phyloP scores from a whole-genome alignment of 2,329 filamentous ascomycete species.

The Colletotrichum siamense region DNA sequence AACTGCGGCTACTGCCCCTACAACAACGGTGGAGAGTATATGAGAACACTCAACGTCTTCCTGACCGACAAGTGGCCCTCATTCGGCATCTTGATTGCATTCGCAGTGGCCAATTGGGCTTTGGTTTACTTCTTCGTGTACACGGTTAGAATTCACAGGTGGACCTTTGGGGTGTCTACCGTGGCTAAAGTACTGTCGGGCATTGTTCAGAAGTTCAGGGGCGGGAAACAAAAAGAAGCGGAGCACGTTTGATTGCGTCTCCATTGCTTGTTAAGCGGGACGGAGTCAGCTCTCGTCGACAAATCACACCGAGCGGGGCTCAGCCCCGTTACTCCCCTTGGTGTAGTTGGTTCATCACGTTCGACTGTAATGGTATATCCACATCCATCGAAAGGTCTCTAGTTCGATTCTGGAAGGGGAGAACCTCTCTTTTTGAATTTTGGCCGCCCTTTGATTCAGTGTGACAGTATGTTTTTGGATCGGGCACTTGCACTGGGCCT shows the following conservation, averaged over 20 bases:
- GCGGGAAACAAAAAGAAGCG: background rate
- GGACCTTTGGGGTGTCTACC: constrained; percentile 64
- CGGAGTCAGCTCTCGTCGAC: fast-evolving
- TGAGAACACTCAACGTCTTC: constrained; percentile 58
- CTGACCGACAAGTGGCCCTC: constrained; percentile 66
- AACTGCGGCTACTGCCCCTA: constrained; percentile 77
- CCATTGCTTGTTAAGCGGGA: background rate
- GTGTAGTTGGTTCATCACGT: constrained; percentile 13
- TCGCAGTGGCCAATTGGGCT: constrained; percentile 73
- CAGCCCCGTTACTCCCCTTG: background rate
- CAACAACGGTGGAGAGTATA: constrained; percentile 61
- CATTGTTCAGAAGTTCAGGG: background rate
- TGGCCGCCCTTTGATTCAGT: background rate
- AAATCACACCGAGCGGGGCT: background rate
- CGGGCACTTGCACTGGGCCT: background rate
- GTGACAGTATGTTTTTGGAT: background rate
- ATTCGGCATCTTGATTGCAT: constrained; percentile 76
- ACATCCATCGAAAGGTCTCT: constrained; percentile 2
- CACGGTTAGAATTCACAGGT: constrained; percentile 71
- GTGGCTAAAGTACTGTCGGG: background rate
- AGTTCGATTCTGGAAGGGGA: constrained; percentile 11
- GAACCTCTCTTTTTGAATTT: background rate
- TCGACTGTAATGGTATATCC: constrained; percentile 4
- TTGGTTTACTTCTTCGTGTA: constrained; percentile 82
- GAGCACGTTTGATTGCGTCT: background rate